These are phyloP conservation scores for Epichloe glyceriae DNA, from an alignment of 2,329 filamentous ascomycete genomes.

Conservation along the genomic window DNA sequence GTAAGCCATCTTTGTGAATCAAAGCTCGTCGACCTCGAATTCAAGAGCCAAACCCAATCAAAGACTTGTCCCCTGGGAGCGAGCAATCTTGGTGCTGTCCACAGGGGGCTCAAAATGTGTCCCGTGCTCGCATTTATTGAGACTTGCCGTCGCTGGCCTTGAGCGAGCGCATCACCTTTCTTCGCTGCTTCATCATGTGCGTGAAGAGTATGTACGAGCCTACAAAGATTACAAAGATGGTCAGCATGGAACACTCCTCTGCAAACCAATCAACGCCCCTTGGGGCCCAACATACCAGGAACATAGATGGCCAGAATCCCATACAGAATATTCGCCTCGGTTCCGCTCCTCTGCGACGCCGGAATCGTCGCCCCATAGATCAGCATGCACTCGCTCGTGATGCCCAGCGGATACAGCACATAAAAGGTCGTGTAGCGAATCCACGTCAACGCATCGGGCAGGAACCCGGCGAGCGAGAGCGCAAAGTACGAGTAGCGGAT, in stretches of 20 bases:
- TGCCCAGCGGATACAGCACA: slow-evolving; percentile 83
- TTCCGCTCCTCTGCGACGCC: slow-evolving; percentile 29
- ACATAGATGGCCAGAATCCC: slow-evolving; percentile 62
- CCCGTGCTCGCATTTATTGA: slow-evolving; percentile 15
- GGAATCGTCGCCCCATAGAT: slow-evolving; percentile 58
- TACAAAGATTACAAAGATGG: slow-evolving; percentile 10
- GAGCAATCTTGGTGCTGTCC: too few species aligned
- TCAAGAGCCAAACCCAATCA: too few species aligned
- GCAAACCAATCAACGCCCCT: too few species aligned
- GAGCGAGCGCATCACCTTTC: slow-evolving; percentile 60
- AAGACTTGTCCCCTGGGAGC: too few species aligned
- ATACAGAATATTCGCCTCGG: slow-evolving; percentile 47
- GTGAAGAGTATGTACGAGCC: slow-evolving; percentile 77
- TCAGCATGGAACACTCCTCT: not conserved
- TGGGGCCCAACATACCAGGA: slow-evolving; percentile 47
- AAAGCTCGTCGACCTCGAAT: too few species aligned
- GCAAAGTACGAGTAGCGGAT: slow-evolving; percentile 90
- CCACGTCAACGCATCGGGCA: slow-evolving; percentile 60
- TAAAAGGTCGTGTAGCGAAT: slow-evolving; percentile 88
- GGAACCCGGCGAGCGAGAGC: slow-evolving; percentile 48
- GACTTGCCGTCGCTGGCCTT: slow-evolving; percentile 33
- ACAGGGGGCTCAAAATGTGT: too few species aligned
- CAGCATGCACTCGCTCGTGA: slow-evolving; percentile 73
- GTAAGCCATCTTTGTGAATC: too few species aligned
- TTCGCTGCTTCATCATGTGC: slow-evolving; percentile 87